phyloP scores from a whole-genome alignment of 1,139 yeast genomes.

The Casaregolazyma lundiana region DNA sequence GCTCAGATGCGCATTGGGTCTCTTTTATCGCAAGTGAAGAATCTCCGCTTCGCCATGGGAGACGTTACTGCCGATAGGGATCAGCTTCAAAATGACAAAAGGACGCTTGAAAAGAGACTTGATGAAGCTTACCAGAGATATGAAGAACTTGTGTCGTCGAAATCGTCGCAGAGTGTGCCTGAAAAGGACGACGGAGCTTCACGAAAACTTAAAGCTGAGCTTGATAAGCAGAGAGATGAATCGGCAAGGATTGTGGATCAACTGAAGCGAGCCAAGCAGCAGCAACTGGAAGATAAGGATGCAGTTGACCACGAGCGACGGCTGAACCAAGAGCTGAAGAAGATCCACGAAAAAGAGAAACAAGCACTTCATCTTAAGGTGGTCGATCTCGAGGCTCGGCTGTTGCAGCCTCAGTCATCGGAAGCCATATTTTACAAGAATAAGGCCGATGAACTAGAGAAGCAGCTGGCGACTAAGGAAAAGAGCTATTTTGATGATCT shows the following conservation, averaged over 20 bases:
- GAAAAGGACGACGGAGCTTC: constrained; percentile 6
- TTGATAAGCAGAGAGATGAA: constrained; percentile 25
- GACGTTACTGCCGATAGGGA: constrained; percentile 37
- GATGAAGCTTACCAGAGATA: constrained; percentile 28
- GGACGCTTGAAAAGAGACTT: constrained; percentile 34
- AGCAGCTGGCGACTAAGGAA: constrained; percentile 35
- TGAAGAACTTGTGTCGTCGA: constrained; percentile 25
- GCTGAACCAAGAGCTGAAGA: constrained; percentile 26
- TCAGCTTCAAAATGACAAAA: constrained; percentile 35
- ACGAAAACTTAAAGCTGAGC: constrained; percentile 16
- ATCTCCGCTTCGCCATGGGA: constrained; percentile 32
- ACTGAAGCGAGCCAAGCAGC: constrained; percentile 19
- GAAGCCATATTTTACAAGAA: constrained; percentile 25
- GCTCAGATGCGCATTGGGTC: constrained; percentile 35
- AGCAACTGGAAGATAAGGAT: constrained; percentile 21
- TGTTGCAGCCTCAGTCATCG: constrained; percentile 22
- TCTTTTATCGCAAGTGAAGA: constrained; percentile 33
- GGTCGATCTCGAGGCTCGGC: constrained; percentile 32
- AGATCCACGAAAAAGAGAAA: constrained; percentile 29
- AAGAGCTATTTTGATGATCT: constrained; percentile 33
- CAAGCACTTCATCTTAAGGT: constrained; percentile 30
- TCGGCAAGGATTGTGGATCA: constrained; percentile 19
- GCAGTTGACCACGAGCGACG: constrained; percentile 28
- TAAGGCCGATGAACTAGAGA: constrained; percentile 35
- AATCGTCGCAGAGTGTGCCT: constrained; percentile 18